Evolutionary conservation across 2,329 filamentous ascomycete species (phyloP).

Genomic region (Aspergillus ochraceus): DNA sequence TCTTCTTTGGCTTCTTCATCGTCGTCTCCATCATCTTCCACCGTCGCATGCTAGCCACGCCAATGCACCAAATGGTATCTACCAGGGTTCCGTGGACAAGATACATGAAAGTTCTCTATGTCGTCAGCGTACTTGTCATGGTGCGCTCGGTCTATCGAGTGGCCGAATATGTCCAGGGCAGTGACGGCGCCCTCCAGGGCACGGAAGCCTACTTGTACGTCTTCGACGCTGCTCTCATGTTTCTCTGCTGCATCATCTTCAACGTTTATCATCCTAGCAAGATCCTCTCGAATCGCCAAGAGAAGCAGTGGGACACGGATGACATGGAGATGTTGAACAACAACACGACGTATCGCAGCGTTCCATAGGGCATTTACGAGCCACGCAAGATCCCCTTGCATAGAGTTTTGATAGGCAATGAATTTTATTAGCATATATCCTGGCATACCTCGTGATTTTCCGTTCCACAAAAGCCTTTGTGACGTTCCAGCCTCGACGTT

Average conservation of each 20-base stretch:
- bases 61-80: slow-evolving; percentile 12
- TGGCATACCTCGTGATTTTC: too few relatives aligned
- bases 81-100: slow-evolving; percentile 15
- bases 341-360: not conserved
- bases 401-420: too few relatives aligned
- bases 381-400: not conserved
- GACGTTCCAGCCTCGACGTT: too few relatives aligned
- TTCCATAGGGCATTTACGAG: not conserved
- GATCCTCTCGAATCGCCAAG: not conserved
- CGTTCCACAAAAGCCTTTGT: too few relatives aligned
- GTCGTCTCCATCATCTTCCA: slow-evolving; percentile 21
- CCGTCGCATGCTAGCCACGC: slow-evolving; percentile 17
- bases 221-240: slow-evolving; percentile 46
- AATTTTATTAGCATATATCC: too few relatives aligned
- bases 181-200: slow-evolving; percentile 39
- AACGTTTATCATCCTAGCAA: slow-evolving; percentile 4
- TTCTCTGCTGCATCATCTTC: not conserved
- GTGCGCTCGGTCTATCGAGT: slow-evolving; percentile 48
- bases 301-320: not conserved
- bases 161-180: slow-evolving; percentile 48
- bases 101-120: slow-evolving; percentile 18
- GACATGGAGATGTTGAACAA: slow-evolving; percentile 6
- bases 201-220: slow-evolving; percentile 46
- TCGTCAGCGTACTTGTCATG: slow-evolving; percentile 36
- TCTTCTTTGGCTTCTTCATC: slow-evolving; percentile 28